These are phyloP conservation scores for Mortierella alpina DNA, from an alignment of 192 early-diverging fungal genomes.

Conservation along the genomic window DNA sequence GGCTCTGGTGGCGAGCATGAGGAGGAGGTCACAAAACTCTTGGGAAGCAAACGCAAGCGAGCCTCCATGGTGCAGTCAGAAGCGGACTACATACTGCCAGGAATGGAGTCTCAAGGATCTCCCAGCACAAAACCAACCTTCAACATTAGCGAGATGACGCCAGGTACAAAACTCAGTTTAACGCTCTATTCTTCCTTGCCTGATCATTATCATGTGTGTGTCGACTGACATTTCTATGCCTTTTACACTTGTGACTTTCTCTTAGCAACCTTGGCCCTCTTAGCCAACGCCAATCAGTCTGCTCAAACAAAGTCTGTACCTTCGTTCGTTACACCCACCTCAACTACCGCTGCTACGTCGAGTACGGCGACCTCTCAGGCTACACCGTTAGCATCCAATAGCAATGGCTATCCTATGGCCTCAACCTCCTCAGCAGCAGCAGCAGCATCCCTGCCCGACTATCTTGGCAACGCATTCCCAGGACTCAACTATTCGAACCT, in stretches of 20 bases:
- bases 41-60: conserved; percentile 46
- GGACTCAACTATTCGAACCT: conserved; percentile 1
- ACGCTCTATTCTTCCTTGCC: neutral
- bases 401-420: neutral
- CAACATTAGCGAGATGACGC: conserved; percentile 33
- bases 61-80: conserved; percentile 36
- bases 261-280: conserved; percentile 29
- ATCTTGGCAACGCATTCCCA: neutral
- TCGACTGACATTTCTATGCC: neutral
- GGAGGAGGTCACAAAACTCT: conserved; percentile 29
- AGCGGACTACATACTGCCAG: conserved; percentile 14
- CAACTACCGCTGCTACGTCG: neutral
- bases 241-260: neutral
- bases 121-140: conserved; percentile 12
- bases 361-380: neutral
- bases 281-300: conserved; percentile 28
- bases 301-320: conserved; percentile 6
- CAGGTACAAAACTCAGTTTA: conserved; percentile 14
- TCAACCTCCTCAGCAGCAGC: neutral
- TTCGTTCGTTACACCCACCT: neutral
- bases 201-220: neutral
- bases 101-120: conserved; percentile 17
- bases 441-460: conserved; percentile 13
- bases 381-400: conserved; percentile 5
- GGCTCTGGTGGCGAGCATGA: conserved; percentile 28